Evolutionary conservation across 805 yeast genomes (phyloP).

Genomic region (Kurtzmaniella cleridarum): DNA sequence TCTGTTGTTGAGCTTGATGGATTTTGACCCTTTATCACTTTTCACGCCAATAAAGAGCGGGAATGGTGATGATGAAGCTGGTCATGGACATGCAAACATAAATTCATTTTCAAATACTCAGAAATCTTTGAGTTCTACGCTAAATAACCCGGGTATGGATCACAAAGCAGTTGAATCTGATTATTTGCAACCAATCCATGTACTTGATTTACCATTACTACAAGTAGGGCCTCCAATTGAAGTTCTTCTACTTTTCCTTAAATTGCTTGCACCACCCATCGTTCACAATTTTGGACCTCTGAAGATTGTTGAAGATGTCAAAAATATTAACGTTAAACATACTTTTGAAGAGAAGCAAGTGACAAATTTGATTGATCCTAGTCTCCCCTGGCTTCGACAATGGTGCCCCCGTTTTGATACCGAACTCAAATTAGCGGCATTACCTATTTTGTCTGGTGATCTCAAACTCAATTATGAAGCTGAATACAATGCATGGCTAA

Average conservation of each 20-base stretch:
- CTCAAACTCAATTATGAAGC: slow-evolving; percentile 22
- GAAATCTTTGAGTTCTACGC: not conserved
- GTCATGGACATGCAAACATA: not conserved
- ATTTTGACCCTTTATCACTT: slow-evolving; percentile 37
- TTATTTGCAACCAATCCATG: slow-evolving; percentile 36
- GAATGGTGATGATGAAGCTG: slow-evolving; percentile 1
- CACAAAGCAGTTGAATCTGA: slow-evolving; percentile 11
- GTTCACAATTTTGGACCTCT: slow-evolving; percentile 46
- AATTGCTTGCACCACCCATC: slow-evolving; percentile 43
- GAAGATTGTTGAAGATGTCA: not conserved
- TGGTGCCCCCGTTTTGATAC: slow-evolving; percentile 29
- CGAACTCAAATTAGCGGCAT: slow-evolving; percentile 13
- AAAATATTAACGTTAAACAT: slow-evolving; percentile 5
- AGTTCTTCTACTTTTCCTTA: slow-evolving; percentile 41
- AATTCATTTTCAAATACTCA: not conserved
- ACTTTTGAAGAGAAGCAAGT: slow-evolving; percentile 32
- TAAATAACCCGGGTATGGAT: not conserved
- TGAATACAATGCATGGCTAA: slow-evolving; percentile 43
- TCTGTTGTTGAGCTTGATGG: slow-evolving; percentile 16
- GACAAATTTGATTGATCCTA: slow-evolving; percentile 13
- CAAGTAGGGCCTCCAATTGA: slow-evolving; percentile 40
- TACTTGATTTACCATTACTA: slow-evolving; percentile 57
- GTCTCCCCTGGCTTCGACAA: slow-evolving; percentile 41
- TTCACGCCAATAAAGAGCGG: slow-evolving; percentile 22
- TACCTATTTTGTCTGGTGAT: slow-evolving; percentile 23